phyloP scores from a whole-genome alignment of 2,329 filamentous ascomycete genomes.

The Zymoseptoria passerinii region DNA sequence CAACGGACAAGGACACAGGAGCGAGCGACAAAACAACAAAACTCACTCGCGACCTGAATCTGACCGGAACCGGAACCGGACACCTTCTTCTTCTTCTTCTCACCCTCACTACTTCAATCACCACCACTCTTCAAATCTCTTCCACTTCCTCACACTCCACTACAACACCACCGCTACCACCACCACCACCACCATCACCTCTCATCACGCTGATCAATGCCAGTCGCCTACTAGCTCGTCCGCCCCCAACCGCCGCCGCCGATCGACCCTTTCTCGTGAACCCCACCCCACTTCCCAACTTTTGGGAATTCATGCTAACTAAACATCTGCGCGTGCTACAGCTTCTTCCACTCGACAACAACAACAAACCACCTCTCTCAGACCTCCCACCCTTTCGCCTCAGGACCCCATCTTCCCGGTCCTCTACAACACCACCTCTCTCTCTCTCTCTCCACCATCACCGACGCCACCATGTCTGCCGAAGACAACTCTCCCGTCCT shows the following conservation, averaged over 20 bases:
- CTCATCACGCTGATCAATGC: neutral
- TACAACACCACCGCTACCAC: neutral
- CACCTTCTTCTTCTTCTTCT: too few species aligned
- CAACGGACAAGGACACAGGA: too few species aligned
- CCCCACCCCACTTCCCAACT: neutral
- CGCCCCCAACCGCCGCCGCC: neutral
- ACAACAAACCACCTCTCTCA: neutral
- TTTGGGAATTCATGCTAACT: neutral
- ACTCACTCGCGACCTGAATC: too few species aligned
- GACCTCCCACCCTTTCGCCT: neutral
- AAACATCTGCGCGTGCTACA: neutral
- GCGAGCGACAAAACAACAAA: too few species aligned
- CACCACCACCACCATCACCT: neutral
- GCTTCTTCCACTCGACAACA: neutral
- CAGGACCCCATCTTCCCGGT: neutral
- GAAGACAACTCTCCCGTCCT: conserved; percentile 22
- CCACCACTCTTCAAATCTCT: too few species aligned
- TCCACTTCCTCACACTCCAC: too few species aligned
- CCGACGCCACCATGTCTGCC: conserved; percentile 21
- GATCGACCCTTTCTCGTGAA: neutral
- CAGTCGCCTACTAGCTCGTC: neutral
- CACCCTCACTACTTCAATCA: too few species aligned
- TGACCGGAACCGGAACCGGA: too few species aligned
- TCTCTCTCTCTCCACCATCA: neutral
- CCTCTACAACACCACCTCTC: neutral